A percentile compares a stretch with the other conserved stretches of the same genome.
Evolutionary conservation across 495 filamentous ascomycete genomes (phyloP).

Genomic region (Penicillium roqueforti): DNA sequence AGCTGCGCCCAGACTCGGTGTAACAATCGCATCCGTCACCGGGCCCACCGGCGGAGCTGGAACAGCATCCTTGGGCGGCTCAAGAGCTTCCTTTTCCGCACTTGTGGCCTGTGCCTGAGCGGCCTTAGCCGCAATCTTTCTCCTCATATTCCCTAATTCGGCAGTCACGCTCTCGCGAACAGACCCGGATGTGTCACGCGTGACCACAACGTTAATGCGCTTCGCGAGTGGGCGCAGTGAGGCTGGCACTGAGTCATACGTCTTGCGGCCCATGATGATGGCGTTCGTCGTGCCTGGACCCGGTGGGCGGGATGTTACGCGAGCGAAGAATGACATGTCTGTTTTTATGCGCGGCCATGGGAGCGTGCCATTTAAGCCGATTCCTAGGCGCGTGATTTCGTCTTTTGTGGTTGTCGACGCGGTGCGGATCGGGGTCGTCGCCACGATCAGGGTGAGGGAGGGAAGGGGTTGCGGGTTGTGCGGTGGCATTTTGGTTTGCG

Average conservation of each 20-base stretch:
- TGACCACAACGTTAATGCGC: constrained; percentile 74
- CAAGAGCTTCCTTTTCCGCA: constrained; percentile 13
- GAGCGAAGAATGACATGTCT: constrained; percentile 93
- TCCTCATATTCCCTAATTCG: constrained; percentile 22
- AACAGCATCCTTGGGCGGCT: constrained; percentile 7
- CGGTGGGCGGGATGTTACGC: constrained; percentile 69
- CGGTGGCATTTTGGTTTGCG: constrained; percentile 20
- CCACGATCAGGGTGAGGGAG: constrained; percentile 41
- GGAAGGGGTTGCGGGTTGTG: constrained; percentile 15
- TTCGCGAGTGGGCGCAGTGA: constrained; percentile 74
- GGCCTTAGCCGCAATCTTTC: constrained; percentile 18
- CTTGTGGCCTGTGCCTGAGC: constrained; percentile 9
- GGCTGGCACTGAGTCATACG: constrained; percentile 80
- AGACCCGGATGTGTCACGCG: constrained; percentile 38
- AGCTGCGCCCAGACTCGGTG: constrained; percentile 53
- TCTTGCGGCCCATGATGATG: constrained; percentile 96
- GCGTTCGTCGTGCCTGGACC: constrained; percentile 53
- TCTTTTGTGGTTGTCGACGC: constrained; percentile 30
- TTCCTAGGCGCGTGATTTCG: constrained; percentile 64
- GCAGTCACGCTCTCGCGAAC: constrained; percentile 24
- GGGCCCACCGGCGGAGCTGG: constrained; percentile 12
- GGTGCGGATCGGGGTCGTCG: constrained; percentile 37
- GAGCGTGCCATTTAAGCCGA: constrained; percentile 72
- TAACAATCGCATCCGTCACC: constrained; percentile 35
- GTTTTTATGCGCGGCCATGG: constrained; percentile 84